These are phyloP conservation scores for Cladosporium cucumerinum DNA, from an alignment of 2,329 filamentous ascomycete genomes.

Conservation along the genomic window DNA sequence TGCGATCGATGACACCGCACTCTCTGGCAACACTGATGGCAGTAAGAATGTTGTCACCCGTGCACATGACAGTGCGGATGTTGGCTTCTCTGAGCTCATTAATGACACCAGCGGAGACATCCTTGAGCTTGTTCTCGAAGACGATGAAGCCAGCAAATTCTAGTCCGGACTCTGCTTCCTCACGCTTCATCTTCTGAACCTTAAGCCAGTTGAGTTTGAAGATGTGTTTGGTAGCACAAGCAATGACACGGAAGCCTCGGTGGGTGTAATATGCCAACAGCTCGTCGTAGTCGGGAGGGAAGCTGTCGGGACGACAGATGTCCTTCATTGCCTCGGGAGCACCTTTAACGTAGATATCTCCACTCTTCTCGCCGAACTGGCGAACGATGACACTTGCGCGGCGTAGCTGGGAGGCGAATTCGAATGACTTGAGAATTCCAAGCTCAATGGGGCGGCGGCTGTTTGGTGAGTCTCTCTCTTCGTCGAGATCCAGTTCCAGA, in stretches of 20 bases:
- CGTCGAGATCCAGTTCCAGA: constrained; percentile 56
- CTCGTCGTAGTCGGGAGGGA: constrained; percentile 87
- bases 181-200: constrained; percentile 85
- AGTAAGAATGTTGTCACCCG: constrained; percentile 94
- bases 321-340: constrained; percentile 95
- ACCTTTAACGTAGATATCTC: constrained; percentile 89
- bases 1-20: constrained; percentile 75
- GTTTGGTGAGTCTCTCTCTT: constrained; percentile 42
- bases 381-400: constrained; percentile 90
- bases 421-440: constrained; percentile 85
- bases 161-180: constrained; percentile 77
- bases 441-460: constrained; percentile 67
- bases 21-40: constrained; percentile 94
- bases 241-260: constrained; percentile 93
- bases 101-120: constrained; percentile 75
- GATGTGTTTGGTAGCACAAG: constrained; percentile 85
- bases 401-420: constrained; percentile 89
- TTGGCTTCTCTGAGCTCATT: constrained; percentile 77
- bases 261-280: constrained; percentile 88
- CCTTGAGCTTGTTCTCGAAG: constrained; percentile 97
- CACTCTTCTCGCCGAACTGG: constrained; percentile 79
- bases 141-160: constrained; percentile 95
- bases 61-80: constrained; percentile 92
- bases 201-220: constrained; percentile 89
- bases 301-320: constrained; percentile 79